Base-by-base conservation (phyloP, 108 stramenopile genomes). In the Fistulifera solaris region DNA sequence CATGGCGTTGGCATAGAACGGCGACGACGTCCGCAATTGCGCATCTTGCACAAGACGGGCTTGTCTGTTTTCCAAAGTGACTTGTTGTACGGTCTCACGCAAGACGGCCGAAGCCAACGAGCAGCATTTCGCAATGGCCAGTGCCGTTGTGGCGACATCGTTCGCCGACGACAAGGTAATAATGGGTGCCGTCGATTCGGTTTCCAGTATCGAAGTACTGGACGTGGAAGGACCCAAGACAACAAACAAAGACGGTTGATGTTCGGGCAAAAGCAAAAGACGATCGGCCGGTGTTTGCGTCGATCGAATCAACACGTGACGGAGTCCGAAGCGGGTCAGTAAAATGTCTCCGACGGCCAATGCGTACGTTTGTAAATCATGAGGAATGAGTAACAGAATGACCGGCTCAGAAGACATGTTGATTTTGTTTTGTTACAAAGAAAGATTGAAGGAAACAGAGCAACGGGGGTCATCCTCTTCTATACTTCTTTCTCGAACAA, bases 111-210 rank as follows among this genome's bases (percentile, higher is more conserved):
- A 41, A 4, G 61, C 70, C 48, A 76, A 42, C 38, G 58, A 56
- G 25, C 70, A 76, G 52, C 54, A 64, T 49, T 76, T 76, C 44
- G 75, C 75, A 65, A 76, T 64, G 21, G 54, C 35, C 55, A 66
- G 58, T 0, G 70, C 65, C 22, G 59, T 54, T 19, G 62, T 65
- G 6, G 35, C 27, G 23, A 68, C 53, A 7, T 66, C 48, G 10
- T 41, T 46, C 2, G 63, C 35, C 11, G 22, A 42, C 3, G 54
- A 40, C 26, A 51, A 28, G 14, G 40, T 57, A 43, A 54, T 54
- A 18, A 62, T 16, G 11, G 52, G 62, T 39, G 28, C 22, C 11
- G 68, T 48, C 0, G 69, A 66, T 64, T 67, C 66, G 48, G 61
- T 45, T 54, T 66, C 54, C 19, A 76, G 14, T 12, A 61, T 13